Conservation (phyloP, 108 stramenopile genomes). For the Pseudonitzschia delicatissima region DNA sequence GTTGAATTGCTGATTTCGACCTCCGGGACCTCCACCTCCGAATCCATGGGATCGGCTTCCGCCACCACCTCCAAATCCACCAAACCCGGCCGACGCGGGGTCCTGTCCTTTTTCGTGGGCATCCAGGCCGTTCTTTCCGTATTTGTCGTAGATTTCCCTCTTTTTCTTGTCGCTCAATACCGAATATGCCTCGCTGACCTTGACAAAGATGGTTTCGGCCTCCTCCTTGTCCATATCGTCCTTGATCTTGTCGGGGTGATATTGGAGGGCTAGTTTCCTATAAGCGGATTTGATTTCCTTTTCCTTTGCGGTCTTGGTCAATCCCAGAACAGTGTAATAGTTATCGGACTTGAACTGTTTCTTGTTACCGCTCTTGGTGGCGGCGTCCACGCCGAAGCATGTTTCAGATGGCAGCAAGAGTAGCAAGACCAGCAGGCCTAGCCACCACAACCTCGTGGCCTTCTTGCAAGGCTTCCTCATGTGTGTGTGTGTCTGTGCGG, state of each 20-base stretch:
- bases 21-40: slow-evolving; percentile 28
- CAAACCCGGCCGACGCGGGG: slow-evolving; percentile 65
- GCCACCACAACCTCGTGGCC: too few relatives aligned
- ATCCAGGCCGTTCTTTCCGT: slow-evolving; percentile 78
- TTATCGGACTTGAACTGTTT: slow-evolving; percentile 29
- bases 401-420: too few relatives aligned
- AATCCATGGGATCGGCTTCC: slow-evolving; percentile 27
- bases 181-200: slow-evolving; percentile 71
- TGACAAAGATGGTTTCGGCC: slow-evolving; percentile 68
- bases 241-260: slow-evolving; percentile 77
- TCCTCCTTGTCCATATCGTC: slow-evolving; percentile 52
- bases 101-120: slow-evolving; percentile 63
- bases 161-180: slow-evolving; percentile 80
- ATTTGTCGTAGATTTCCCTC: slow-evolving; percentile 77
- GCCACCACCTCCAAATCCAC: slow-evolving; percentile 40
- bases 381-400: too few relatives aligned
- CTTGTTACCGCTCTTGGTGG: not conserved
- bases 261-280: slow-evolving; percentile 56
- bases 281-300: slow-evolving; percentile 72
- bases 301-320: slow-evolving; percentile 36
- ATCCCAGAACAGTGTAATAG: slow-evolving; percentile 55
- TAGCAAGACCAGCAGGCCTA: too few relatives aligned
- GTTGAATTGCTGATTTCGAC: slow-evolving; percentile 6
- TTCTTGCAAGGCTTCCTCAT: too few relatives aligned
- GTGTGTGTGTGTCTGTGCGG: too few relatives aligned